Evolutionary conservation across 2,329 filamentous ascomycete species (phyloP).

Genomic region (Shiraia bambusicola): DNA sequence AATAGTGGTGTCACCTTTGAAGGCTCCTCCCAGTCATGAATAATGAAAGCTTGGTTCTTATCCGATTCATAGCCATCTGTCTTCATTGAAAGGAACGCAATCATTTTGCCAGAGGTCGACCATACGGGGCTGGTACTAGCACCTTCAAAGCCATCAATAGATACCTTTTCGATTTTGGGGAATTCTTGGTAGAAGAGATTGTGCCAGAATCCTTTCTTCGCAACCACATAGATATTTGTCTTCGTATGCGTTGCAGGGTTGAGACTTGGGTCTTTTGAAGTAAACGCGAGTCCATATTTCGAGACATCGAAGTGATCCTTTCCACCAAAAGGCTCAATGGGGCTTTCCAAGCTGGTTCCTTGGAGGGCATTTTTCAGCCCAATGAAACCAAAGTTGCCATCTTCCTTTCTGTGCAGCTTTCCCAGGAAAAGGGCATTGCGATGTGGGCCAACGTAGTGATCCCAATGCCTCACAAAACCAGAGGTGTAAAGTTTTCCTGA

Average conservation of each 20-base stretch:
- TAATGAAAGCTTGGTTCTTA: slow-evolving; percentile 66
- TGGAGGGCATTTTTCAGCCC: slow-evolving; percentile 65
- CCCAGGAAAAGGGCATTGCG: slow-evolving; percentile 74
- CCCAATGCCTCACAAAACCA: slow-evolving; percentile 82
- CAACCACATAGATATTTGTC: slow-evolving; percentile 71
- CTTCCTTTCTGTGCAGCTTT: slow-evolving; percentile 48
- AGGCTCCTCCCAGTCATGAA: slow-evolving; percentile 62
- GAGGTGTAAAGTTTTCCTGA: slow-evolving; percentile 71
- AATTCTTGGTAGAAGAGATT: slow-evolving; percentile 13
- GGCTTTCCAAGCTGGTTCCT: slow-evolving; percentile 61
- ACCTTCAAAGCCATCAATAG: slow-evolving; percentile 62
- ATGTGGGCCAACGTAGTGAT: slow-evolving; percentile 69
- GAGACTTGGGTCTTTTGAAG: slow-evolving; percentile 71
- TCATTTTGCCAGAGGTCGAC: slow-evolving; percentile 67
- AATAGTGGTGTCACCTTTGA: slow-evolving; percentile 61
- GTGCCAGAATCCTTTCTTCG: slow-evolving; percentile 60
- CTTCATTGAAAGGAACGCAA: slow-evolving; percentile 80
- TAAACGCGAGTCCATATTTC: slow-evolving; percentile 66
- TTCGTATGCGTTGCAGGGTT: slow-evolving; percentile 77
- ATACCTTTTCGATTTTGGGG: slow-evolving; percentile 52
- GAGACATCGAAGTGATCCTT: slow-evolving; percentile 78
- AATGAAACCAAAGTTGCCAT: slow-evolving; percentile 39
- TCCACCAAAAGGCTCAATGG: slow-evolving; percentile 77
- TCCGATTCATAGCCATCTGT: slow-evolving; percentile 78
- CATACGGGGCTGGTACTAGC: slow-evolving; percentile 70